A percentile compares a stretch with the other conserved stretches of the same genome.
phyloP scores from a whole-genome alignment of 2,329 filamentous ascomycete species.

The Diaporthe ilicicola region DNA sequence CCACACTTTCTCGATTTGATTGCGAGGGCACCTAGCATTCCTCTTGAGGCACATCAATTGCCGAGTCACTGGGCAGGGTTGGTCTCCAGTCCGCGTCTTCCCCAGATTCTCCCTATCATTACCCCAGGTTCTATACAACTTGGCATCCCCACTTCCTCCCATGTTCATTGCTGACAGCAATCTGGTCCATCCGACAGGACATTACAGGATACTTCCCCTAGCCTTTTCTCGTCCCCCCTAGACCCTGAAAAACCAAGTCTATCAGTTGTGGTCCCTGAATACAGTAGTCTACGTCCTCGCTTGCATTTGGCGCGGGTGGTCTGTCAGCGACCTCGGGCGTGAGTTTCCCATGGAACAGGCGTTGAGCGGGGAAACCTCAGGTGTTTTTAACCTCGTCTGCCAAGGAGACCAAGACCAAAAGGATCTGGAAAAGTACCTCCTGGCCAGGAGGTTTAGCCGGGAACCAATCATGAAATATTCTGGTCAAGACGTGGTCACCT shows the following conservation, averaged over 20 bases:
- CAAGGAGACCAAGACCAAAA: slow-evolving; percentile 7
- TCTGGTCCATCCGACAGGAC: not conserved
- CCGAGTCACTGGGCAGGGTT: not conserved
- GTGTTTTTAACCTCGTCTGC: not conserved
- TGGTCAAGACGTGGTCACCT: not conserved
- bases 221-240: not conserved
- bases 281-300: not conserved
- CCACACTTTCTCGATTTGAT: not conserved
- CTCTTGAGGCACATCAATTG: not conserved
- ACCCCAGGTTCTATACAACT: slow-evolving; percentile 13
- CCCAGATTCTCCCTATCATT: not conserved
- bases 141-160: not conserved
- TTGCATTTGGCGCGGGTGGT: not conserved
- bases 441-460: slow-evolving; percentile 1
- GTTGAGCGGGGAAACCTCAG: slow-evolving; percentile 15
- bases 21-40: not conserved
- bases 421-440: not conserved
- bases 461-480: slow-evolving; percentile 12
- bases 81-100: not conserved
- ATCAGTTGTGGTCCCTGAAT: not conserved
- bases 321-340: not conserved
- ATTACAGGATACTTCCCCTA: not conserved
- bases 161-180: not conserved
- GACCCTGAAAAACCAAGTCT: not conserved
- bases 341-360: not conserved